phyloP scores from a whole-genome alignment of 768 basidiomycete species.

The Leccinum imitatum region DNA sequence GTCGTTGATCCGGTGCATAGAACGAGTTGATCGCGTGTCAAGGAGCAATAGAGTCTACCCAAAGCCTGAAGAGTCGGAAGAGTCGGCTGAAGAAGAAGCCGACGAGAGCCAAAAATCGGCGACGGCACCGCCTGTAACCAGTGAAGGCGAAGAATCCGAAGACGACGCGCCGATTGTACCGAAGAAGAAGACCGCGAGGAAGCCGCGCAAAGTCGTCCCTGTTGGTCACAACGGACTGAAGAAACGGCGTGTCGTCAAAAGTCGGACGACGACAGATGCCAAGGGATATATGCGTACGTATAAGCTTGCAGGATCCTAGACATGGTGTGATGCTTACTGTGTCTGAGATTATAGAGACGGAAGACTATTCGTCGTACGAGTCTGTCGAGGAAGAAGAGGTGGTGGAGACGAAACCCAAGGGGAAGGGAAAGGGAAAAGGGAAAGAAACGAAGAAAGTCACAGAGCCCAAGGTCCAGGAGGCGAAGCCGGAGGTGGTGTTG shows the following conservation, averaged over 20 bases:
- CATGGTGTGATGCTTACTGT: background rate
- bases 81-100: conserved; percentile 21
- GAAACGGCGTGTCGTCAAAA: conserved; percentile 67
- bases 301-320: conserved; percentile 2
- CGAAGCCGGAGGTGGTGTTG: conserved; percentile 6
- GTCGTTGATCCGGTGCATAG: conserved; percentile 14
- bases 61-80: conserved; percentile 26
- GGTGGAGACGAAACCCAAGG: conserved; percentile 22
- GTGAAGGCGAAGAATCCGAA: conserved; percentile 28
- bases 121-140: conserved; percentile 27
- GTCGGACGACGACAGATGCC: conserved; percentile 50
- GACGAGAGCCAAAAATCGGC: conserved; percentile 36
- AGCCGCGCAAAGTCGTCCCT: conserved; percentile 61
- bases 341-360: conserved; percentile 47
- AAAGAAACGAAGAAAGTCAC: conserved; percentile 21
- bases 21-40: conserved; percentile 26
- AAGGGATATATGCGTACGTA: conserved; percentile 73
- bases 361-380: conserved; percentile 82
- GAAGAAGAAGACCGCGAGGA: conserved; percentile 33
- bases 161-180: conserved; percentile 34
- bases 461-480: conserved; percentile 18
- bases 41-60: conserved; percentile 19
- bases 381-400: conserved; percentile 61
- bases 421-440: conserved; percentile 18
- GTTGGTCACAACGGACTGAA: conserved; percentile 76